Conservation (phyloP, 164 flowering plant genomes). For the Tinospora cordifolia region DNA sequence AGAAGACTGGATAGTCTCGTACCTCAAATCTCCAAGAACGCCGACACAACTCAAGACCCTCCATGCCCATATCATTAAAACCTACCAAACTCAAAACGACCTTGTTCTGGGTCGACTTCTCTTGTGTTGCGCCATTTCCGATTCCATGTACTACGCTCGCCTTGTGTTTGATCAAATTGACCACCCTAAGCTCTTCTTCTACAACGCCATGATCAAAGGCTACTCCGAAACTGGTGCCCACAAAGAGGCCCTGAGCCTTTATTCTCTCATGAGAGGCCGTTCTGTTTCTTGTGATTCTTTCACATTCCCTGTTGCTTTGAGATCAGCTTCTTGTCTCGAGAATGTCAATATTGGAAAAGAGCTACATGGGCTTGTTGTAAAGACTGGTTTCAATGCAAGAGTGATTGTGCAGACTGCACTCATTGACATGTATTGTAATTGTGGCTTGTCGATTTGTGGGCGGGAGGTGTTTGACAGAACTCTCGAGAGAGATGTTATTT, state of each 20-base stretch:
- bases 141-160: slow-evolving; percentile 20
- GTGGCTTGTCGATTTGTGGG: slow-evolving; percentile 12
- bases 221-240: slow-evolving; percentile 17
- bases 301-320: slow-evolving; percentile 26
- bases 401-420: slow-evolving; percentile 22
- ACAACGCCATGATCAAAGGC: slow-evolving; percentile 33
- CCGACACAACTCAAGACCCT: slow-evolving; percentile 19
- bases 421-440: slow-evolving; percentile 22
- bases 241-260: slow-evolving; percentile 15
- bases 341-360: slow-evolving; percentile 17
- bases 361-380: slow-evolving; percentile 23
- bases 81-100: slow-evolving; percentile 19
- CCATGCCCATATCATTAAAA: slow-evolving; percentile 24
- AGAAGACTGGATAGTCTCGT: slow-evolving; percentile 13
- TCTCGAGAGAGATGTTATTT: slow-evolving; percentile 22
- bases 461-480: slow-evolving; percentile 20
- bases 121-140: slow-evolving; percentile 19
- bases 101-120: slow-evolving; percentile 21
- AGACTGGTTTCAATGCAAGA: slow-evolving; percentile 10
- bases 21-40: slow-evolving; percentile 22
- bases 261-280: slow-evolving; percentile 19
- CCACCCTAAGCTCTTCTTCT: slow-evolving; percentile 22
- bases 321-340: slow-evolving; percentile 14
- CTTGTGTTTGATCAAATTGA: slow-evolving; percentile 16
- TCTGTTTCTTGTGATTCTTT: slow-evolving; percentile 21